A percentile compares a stretch with the other conserved stretches of the same genome.
phyloP scores from a whole-genome alignment of 441 rosid species.

The California macrophylla region DNA sequence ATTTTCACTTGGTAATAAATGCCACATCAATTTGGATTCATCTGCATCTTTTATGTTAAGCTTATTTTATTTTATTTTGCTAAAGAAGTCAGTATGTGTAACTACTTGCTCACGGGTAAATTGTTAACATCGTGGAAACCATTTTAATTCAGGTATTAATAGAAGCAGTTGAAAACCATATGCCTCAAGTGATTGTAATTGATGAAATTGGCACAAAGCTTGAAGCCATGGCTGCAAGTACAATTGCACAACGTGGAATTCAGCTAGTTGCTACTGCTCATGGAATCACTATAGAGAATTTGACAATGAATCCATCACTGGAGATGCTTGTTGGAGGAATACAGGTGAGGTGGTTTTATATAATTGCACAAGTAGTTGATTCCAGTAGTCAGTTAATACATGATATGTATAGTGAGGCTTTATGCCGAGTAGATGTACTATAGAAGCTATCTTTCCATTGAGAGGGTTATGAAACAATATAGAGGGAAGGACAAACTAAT shows the following conservation, averaged over 20 bases:
- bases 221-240: constrained; percentile 88
- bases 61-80: neutral
- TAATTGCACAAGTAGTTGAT: neutral
- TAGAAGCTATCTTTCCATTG: neutral
- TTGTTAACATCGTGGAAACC: constrained; percentile 3
- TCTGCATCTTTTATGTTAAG: neutral
- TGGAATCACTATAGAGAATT: constrained; percentile 73
- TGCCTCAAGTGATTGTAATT: constrained; percentile 90
- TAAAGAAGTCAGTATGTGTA: neutral
- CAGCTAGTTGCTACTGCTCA: constrained; percentile 92
- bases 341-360: constrained; percentile 38
- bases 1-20: neutral
- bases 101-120: neutral
- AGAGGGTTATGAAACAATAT: neutral
- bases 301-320: constrained; percentile 80
- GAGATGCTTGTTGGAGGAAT: constrained; percentile 89
- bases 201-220: constrained; percentile 96
- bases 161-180: constrained; percentile 91
- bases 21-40: neutral
- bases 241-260: constrained; percentile 91
- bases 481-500: neutral
- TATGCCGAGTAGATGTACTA: neutral
- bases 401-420: neutral
- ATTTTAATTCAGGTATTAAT: constrained; percentile 49
- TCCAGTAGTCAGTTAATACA: neutral